Conservation (phyloP, 192 early-diverging fungal genomes). For the Umbelopsis isabellina region DNA sequence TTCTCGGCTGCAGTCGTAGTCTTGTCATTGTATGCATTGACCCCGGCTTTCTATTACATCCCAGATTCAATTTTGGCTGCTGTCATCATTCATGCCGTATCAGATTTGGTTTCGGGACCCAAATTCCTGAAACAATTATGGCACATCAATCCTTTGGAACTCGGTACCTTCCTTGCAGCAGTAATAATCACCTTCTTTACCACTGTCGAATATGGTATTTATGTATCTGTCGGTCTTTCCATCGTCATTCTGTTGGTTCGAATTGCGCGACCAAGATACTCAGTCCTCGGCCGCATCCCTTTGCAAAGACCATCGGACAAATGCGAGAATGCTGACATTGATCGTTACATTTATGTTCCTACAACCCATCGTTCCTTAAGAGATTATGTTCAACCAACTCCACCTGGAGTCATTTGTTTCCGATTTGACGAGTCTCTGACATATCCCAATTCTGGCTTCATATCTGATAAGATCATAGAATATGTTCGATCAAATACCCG, state of each 20-base stretch:
- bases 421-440: conserved; percentile 36
- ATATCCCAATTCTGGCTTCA: conserved; percentile 34
- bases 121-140: conserved; percentile 60
- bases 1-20: conserved; percentile 85
- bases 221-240: conserved; percentile 71
- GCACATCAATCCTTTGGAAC: conserved; percentile 60
- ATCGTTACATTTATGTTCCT: conserved; percentile 32
- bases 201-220: conserved; percentile 71
- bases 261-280: conserved; percentile 68
- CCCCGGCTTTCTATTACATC: conserved; percentile 87
- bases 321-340: background rate
- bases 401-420: conserved; percentile 34
- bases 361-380: conserved; percentile 24
- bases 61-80: conserved; percentile 83
- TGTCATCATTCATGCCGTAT: conserved; percentile 87
- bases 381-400: conserved; percentile 25
- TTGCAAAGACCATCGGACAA: conserved; percentile 4
- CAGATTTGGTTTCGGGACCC: conserved; percentile 73
- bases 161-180: conserved; percentile 48
- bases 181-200: conserved; percentile 65
- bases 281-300: conserved; percentile 47
- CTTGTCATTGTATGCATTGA: conserved; percentile 80
- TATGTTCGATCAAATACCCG: conserved; percentile 25
- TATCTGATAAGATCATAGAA: conserved; percentile 34
- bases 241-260: conserved; percentile 75